A percentile compares a stretch with the other conserved stretches of the same genome.
phyloP scores from a whole-genome alignment of 192 early-diverging fungal genomes.

The Funneliformis mosseae region DNA sequence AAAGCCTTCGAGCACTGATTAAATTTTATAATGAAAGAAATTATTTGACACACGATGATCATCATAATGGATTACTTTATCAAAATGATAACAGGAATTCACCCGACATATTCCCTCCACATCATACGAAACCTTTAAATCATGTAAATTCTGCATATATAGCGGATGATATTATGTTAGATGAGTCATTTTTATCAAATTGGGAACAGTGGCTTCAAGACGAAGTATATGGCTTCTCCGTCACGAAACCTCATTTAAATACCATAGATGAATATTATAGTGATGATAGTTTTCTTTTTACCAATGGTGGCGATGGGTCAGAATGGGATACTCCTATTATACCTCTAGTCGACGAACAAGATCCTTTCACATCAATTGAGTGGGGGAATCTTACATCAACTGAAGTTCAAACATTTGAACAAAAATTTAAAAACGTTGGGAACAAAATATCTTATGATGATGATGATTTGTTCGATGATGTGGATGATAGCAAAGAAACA shows the following conservation, averaged over 20 bases:
- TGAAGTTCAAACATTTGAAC: background rate
- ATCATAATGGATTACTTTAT: conserved; percentile 33
- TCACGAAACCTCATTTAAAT: conserved; percentile 16
- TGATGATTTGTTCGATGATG: conserved; percentile 6
- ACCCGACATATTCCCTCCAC: conserved; percentile 29
- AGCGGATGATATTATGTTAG: conserved; percentile 53
- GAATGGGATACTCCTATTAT: conserved; percentile 47
- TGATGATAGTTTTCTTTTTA: conserved; percentile 34
- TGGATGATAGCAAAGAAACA: background rate
- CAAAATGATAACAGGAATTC: conserved; percentile 14
- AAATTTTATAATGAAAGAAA: conserved; percentile 61
- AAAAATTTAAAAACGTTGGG: background rate
- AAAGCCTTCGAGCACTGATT: conserved; percentile 62
- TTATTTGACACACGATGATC: conserved; percentile 39
- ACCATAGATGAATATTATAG: conserved; percentile 42
- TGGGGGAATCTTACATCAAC: conserved; percentile 7
- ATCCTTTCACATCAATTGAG: conserved; percentile 19
- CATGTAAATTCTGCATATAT: conserved; percentile 36
- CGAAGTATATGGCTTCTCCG: conserved; percentile 49
- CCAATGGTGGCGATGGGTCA: conserved; percentile 39
- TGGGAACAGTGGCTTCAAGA: conserved; percentile 71
- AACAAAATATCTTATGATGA: conserved; percentile 6
- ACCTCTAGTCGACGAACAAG: conserved; percentile 40
- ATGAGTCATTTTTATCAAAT: conserved; percentile 61
- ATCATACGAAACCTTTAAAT: conserved; percentile 17